Conservation (phyloP, 208 protist genomes). For the Kentomonas sorsogonicus region DNA sequence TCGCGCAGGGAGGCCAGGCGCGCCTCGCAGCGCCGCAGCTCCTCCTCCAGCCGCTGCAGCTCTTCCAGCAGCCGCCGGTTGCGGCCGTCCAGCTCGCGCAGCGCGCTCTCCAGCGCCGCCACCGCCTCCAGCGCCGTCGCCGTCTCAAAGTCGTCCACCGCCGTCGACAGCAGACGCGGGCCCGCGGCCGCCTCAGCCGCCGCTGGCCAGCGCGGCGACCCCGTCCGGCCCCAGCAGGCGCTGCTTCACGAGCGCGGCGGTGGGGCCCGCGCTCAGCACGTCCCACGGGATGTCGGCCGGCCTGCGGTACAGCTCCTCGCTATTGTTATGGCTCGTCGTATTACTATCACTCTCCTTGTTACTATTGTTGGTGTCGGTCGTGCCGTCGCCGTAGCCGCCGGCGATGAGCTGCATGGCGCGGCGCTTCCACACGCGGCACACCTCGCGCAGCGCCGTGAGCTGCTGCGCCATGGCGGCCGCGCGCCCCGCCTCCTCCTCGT, state of each 20-base stretch:
- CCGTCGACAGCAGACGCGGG: constrained; percentile 14
- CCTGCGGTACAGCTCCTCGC: constrained; percentile 1
- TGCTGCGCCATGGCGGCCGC: constrained; percentile 29
- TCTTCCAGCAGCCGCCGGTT: constrained; percentile 47
- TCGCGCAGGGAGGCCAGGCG: constrained; percentile 40
- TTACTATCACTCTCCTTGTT: too few relatives aligned
- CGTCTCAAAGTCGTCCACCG: constrained; percentile 49
- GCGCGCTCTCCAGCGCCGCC: constrained; percentile 43
- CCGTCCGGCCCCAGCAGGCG: constrained; percentile 21
- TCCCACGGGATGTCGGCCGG: constrained; percentile 36
- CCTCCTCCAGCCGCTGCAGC: constrained; percentile 26
- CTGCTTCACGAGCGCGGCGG: constrained; percentile 31
- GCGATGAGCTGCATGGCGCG: constrained; percentile 64
- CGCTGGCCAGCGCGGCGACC: background rate
- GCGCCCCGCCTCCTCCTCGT: constrained; percentile 43
- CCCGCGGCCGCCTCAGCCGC: constrained; percentile 5
- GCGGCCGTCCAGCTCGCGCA: constrained; percentile 51
- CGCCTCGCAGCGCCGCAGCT: constrained; percentile 35
- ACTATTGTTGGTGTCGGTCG: background rate
- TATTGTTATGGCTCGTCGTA: too few relatives aligned
- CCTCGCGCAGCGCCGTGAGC: constrained; percentile 23
- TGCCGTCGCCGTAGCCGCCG: constrained; percentile 29
- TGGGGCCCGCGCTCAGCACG: constrained; percentile 42
- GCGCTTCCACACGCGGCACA: constrained; percentile 69
- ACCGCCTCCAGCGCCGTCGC: constrained; percentile 46